A percentile compares a stretch with the other conserved stretches of the same genome.
These are phyloP conservation scores for Lecanosticta acicola DNA, from an alignment of 2,329 filamentous ascomycete genomes.

Conservation along the genomic window DNA sequence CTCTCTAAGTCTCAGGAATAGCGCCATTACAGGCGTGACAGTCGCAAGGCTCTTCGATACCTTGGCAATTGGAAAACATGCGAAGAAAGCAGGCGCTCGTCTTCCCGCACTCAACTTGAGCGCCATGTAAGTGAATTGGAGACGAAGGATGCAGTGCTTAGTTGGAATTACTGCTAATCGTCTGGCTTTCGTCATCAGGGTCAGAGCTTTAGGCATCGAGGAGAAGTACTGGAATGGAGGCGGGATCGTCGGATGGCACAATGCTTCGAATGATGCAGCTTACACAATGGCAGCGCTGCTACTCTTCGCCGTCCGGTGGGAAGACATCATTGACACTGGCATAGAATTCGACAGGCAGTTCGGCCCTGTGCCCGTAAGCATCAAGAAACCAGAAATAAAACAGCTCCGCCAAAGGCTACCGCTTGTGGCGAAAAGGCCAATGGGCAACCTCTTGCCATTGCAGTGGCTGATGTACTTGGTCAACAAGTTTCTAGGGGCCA, in stretches of 20 bases:
- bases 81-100: conserved; percentile 3
- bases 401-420: too few relatives aligned
- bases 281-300: conserved; percentile 28
- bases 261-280: conserved; percentile 31
- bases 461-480: too few relatives aligned
- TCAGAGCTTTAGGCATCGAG: conserved; percentile 59
- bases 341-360: too few relatives aligned
- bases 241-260: conserved; percentile 44
- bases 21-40: conserved; percentile 17
- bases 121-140: conserved; percentile 50
- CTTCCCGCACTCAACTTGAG: conserved; percentile 47
- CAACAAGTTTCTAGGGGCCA: too few relatives aligned
- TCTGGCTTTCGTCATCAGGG: conserved; percentile 12
- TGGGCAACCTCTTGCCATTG: too few relatives aligned
- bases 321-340: too few relatives aligned
- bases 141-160: background rate
- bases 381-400: too few relatives aligned
- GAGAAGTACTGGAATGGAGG: conserved; percentile 32
- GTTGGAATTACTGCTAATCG: background rate
- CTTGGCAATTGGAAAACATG: conserved; percentile 5
- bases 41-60: conserved; percentile 55
- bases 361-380: too few relatives aligned
- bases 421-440: too few relatives aligned
- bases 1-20: conserved; percentile 32
- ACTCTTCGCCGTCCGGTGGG: conserved; percentile 6